Base-by-base conservation (phyloP, 306 rosid species). In the Vachellia collinsii region DNA sequence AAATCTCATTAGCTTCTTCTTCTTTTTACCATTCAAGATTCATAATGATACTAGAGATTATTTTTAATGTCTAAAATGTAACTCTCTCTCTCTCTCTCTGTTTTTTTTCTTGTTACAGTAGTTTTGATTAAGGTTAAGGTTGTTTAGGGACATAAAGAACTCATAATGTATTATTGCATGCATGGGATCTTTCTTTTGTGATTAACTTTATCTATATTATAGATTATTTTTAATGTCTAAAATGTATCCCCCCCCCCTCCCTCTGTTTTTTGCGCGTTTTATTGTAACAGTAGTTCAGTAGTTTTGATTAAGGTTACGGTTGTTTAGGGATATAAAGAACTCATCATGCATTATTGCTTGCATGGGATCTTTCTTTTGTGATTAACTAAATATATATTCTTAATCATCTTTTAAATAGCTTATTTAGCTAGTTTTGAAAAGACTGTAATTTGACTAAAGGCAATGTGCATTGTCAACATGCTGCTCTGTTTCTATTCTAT, bases 111-210 rank as follows among this genome's bases (percentile, higher is more conserved):
- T 77, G 63, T 22, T 73, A 71, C 77, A 80, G 80, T 58, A 80
- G 80, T 58, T 83, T 88, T 37, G 78, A 80, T 85, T 37, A 80
- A 80, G 81, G 69, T 70, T 4, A 62, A 62, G 41, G 68, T 29
- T 29, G 50, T 39, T 29, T 3, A 66, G 70, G 44, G 12, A 19
- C 8, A 66, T 7, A 23, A 23, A 5, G 2, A 10, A 7, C 25
- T 11, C 29, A n/a, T 54, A 20, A 0, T 51, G 58, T 51, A 51
- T 19, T 19, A 51, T 53, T 19, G 61, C 22, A 12, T 34, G 43
- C 70, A 64, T 64, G 22, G 34, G 34, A 29, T 7, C 22, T 5
- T 64, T 59, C 2, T 37, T 64, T 20, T 34, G 39, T 64, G 12
- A 36, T 64, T 36, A 16, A 36, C 39, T 25, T 25, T 10, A 9